phyloP scores from a whole-genome alignment of 768 basidiomycete species.

The Gymnopilus dilepis region DNA sequence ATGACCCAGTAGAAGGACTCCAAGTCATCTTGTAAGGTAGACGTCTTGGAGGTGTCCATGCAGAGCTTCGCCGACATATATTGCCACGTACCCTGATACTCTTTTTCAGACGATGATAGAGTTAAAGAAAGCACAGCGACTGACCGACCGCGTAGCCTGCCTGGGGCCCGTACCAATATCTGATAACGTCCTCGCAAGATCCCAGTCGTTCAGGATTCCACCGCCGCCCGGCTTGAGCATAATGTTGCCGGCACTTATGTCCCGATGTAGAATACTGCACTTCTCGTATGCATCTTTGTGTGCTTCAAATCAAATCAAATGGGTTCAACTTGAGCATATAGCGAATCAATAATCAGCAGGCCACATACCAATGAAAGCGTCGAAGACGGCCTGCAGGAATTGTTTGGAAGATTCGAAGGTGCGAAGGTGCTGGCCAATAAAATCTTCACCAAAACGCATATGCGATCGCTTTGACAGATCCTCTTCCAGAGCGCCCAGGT shows the following conservation, averaged over 20 bases:
- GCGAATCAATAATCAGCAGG: neutral
- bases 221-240: conserved; percentile 16
- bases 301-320: conserved; percentile 22
- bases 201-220: conserved; percentile 34
- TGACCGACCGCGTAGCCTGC: conserved; percentile 20
- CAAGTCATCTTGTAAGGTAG: conserved; percentile 33
- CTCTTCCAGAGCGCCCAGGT: neutral
- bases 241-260: conserved; percentile 34
- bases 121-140: neutral
- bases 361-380: conserved; percentile 27
- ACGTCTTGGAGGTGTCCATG: conserved; percentile 18
- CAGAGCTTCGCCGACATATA: conserved; percentile 34
- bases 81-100: conserved; percentile 36
- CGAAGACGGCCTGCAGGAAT: conserved; percentile 20
- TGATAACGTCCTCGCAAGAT: conserved; percentile 17
- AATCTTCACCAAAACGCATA: conserved; percentile 27
- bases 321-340: neutral
- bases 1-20: conserved; percentile 34
- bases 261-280: conserved; percentile 28
- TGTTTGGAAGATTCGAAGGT: conserved; percentile 22
- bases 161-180: neutral
- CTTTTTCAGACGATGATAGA: neutral
- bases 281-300: conserved; percentile 26
- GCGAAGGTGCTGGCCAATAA: conserved; percentile 20
- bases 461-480: conserved; percentile 22